phyloP scores from a whole-genome alignment of 2,329 filamentous ascomycete species.

The Trichoderma polysporum region DNA sequence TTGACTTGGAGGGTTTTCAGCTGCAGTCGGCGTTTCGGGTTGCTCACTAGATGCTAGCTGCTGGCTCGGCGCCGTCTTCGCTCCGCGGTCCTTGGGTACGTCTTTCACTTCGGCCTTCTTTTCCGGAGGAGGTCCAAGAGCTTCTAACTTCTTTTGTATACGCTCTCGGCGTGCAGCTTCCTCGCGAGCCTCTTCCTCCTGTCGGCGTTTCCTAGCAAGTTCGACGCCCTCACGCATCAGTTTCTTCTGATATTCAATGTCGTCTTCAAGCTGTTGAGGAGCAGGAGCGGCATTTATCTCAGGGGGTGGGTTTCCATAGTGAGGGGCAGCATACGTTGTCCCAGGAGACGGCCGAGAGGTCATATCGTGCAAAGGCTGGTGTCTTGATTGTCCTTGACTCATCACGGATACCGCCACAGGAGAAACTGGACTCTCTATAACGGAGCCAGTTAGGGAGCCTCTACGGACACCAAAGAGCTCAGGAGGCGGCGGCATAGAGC shows the following conservation, averaged over 20 bases:
- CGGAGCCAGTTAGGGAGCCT: conserved; percentile 50
- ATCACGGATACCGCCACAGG: conserved; percentile 34
- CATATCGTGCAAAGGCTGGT: conserved; percentile 30
- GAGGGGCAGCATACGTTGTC: conserved; percentile 41
- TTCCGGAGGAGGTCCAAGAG: conserved; percentile 64
- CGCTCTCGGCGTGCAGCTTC: conserved; percentile 71
- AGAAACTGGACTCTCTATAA: conserved; percentile 49
- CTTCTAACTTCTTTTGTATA: conserved; percentile 69
- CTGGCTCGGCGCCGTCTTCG: conserved; percentile 37
- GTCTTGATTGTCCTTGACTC: conserved; percentile 31
- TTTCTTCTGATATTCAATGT: conserved; percentile 64
- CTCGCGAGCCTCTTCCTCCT: conserved; percentile 69
- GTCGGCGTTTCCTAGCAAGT: conserved; percentile 64
- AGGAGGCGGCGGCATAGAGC: conserved; percentile 38
- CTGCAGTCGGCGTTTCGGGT: conserved; percentile 23
- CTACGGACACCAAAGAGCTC: conserved; percentile 48
- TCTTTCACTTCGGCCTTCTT: conserved; percentile 58
- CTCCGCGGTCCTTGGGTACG: conserved; percentile 41
- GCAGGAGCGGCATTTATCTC: conserved; percentile 34
- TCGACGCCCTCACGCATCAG: conserved; percentile 73
- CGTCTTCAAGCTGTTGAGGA: conserved; percentile 47
- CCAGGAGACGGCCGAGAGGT: conserved; percentile 44
- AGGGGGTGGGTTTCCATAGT: conserved; percentile 31
- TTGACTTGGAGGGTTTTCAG: conserved; percentile 13
- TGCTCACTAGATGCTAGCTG: conserved; percentile 31